Base-by-base conservation (phyloP, 305 asterid genomes). In the Solanum chacoense region DNA sequence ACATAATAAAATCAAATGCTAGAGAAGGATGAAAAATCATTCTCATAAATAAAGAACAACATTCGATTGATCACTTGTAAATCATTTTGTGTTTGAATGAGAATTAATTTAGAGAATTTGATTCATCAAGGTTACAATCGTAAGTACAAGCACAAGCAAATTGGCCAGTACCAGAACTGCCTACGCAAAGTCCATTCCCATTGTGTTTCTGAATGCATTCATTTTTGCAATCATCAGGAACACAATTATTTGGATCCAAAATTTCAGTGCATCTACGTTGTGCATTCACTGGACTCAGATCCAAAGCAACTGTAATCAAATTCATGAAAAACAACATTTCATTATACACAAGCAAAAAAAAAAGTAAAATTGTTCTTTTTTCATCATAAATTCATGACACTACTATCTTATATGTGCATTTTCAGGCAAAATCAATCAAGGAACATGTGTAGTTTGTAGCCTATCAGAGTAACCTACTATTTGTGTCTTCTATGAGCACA, bases 111-210 rank as follows among this genome's bases (percentile, higher is more conserved):
- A 16, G 16, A 32, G 26, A 28, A 80, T 40, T 34, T 35, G 38
- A 76, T 34, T 80, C 37, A 50, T 50, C 72, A 85, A 85, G 50
- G 16, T 20, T 50, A 77, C 89, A 87, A 71, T 79, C 32, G 12
- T 79, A 88, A 88, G 80, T 16, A 24, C 87, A 78, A n/a, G 89
- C 65, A n/a, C 86, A 88, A 88, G 80, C 55, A 22, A 59, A 78
- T 78, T 81, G 75, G 32, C 89, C 89, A 63, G 79, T 4, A 77
- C 31, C 8, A 59, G 34, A 38, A 10, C 34, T 63, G 20, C 55
- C 26, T 50, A 38, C 20, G 34, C 87, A 88, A 31, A 88, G 74
- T 88, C 89, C 87, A 77, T 85, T 89, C 31, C 90, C 90, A 14
- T 28, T 73, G 65, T 31, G 59, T 78, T 28, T 59, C n/a, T 63